phyloP scores from a whole-genome alignment of 345 rosid species.

The Salix koriyanagi region DNA sequence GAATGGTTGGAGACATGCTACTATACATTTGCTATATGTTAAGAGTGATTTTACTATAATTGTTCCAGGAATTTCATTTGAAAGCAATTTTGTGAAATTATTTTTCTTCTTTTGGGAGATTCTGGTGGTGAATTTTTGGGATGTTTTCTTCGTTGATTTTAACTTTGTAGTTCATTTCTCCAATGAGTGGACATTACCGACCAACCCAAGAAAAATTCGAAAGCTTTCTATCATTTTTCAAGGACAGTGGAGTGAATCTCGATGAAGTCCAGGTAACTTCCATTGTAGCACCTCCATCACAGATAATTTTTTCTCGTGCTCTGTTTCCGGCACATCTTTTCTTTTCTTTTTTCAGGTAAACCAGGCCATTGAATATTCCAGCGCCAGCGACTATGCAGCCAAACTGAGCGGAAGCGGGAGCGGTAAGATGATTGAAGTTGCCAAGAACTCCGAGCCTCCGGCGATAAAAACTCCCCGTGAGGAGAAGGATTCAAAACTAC shows the following conservation, averaged over 20 bases:
- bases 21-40: too few species aligned
- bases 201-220: constrained; percentile 72
- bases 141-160: neutral
- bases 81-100: too few species aligned
- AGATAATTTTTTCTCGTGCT: neutral
- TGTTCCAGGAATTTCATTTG: too few species aligned
- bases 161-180: constrained; percentile 63
- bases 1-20: too few species aligned
- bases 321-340: neutral
- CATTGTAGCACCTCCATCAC: too few species aligned
- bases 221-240: constrained; percentile 54
- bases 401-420: constrained; percentile 29
- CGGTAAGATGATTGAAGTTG: neutral
- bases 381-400: constrained; percentile 34
- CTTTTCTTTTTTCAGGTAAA: constrained; percentile 35
- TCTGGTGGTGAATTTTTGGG: too few species aligned
- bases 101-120: neutral
- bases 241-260: constrained; percentile 63
- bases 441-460: constrained; percentile 11
- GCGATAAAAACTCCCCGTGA: constrained; percentile 20
- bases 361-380: constrained; percentile 61
- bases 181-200: constrained; percentile 89
- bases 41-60: too few species aligned
- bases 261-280: constrained; percentile 60
- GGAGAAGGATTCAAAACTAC: constrained; percentile 10